A percentile compares a stretch with the other conserved stretches of the same genome.
These are phyloP conservation scores for Coemansia sp. DNA, from an alignment of 192 early-diverging fungal species.

Conservation along the genomic window DNA sequence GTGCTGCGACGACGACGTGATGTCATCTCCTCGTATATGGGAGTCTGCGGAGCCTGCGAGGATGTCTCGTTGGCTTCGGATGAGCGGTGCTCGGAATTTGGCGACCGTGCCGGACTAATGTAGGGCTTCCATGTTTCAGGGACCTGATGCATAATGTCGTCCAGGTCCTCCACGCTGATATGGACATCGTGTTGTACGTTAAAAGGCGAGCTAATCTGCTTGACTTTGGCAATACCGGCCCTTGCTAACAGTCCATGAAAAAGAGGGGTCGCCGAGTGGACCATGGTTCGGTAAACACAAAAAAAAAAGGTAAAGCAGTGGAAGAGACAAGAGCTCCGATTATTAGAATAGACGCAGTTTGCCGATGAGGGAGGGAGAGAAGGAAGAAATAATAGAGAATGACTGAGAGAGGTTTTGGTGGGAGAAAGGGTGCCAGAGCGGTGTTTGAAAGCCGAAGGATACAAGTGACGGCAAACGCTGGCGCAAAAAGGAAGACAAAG, in stretches of 20 bases:
- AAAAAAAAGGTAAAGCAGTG: conserved; percentile 4
- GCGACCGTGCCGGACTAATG: conserved; percentile 38
- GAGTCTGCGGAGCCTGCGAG: conserved; percentile 21
- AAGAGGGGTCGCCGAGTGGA: conserved; percentile 36
- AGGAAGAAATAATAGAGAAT: conserved; percentile 11
- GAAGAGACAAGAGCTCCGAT: conserved; percentile 3
- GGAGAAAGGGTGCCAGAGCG: neutral
- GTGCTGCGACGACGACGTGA: conserved; percentile 29
- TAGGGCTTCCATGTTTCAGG: conserved; percentile 45
- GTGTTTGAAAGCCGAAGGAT: conserved; percentile 4
- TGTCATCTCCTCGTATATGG: conserved; percentile 45
- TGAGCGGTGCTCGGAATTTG: conserved; percentile 22
- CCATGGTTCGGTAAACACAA: conserved; percentile 16
- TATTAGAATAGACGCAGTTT: conserved; percentile 7
- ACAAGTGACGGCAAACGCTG: neutral
- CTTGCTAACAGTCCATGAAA: conserved; percentile 50
- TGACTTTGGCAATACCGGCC: conserved; percentile 40
- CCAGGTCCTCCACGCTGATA: conserved; percentile 55
- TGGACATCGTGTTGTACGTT: conserved; percentile 56
- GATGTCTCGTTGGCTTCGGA: conserved; percentile 14
- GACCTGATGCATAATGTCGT: conserved; percentile 50
- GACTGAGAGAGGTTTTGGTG: conserved; percentile 2
- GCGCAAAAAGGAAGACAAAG: neutral
- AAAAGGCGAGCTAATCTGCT: conserved; percentile 53
- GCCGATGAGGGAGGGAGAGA: conserved; percentile 3